Base-by-base conservation (phyloP, 768 basidiomycete genomes). In the Lactarius sp. region DNA sequence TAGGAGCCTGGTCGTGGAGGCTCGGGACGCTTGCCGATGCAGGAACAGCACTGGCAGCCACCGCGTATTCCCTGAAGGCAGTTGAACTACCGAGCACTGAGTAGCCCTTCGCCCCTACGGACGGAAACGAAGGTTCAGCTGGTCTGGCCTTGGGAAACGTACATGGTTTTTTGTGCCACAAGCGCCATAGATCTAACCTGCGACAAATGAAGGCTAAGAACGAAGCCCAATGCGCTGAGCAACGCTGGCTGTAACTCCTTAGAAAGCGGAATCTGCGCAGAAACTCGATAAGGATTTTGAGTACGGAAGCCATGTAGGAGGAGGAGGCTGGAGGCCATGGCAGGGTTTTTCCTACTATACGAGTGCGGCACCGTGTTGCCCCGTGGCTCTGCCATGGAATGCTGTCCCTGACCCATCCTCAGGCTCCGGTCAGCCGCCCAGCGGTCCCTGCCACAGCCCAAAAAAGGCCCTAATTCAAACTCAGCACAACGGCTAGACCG, bases 31-130 rank as follows among this genome's bases (percentile, higher is more conserved):
- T 60, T 12, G 41, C 59, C 18, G 63, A 64, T n/a, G 52, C 1
- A 37, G 63, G 63, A 31, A 64, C 20, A 6, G 0, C 9, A 14
- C 63, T 64, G 2, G 63, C 63, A 14, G 62, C 57, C 22, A 61
- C 22, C 8, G 42, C 58, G 33, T 47, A 39, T 33, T 47, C 62
- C 20, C 46, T 27, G 9, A 18, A 16, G n/a, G 34, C 31, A 41
- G 18, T 6, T 1, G 55, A 51, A 42, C 31, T 6, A 34, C 41
- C 47, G 22, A 42, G 49, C 33, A 49, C 16, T 44, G 59, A 56
- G 31, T 27, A 31, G 0, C 33, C 2, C 3, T 18, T 42, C 13
- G 53, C 9, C 22, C 5, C n/a, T 0, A 34, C 44, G 2, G 52
- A 18, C 18, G 34, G 33, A 51, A 37, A 20, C 12, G 53, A 22